Percentiles rank a stretch among this genome's conserved stretches.
Evolutionary conservation across 805 yeast species (phyloP).

Genomic region (Blastobotrys terrestris): DNA sequence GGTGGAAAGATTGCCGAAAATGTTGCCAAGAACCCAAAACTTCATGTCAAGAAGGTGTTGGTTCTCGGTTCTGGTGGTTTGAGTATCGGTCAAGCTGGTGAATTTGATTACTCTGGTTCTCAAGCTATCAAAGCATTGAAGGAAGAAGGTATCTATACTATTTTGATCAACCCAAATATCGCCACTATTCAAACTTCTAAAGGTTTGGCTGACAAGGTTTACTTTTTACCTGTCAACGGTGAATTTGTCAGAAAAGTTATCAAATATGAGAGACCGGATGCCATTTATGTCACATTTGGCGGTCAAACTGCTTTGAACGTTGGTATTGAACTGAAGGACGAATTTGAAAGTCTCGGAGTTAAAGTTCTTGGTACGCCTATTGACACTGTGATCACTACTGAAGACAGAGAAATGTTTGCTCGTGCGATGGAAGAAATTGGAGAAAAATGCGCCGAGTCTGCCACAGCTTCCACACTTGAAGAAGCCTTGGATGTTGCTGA

Average conservation of each 20-base stretch:
- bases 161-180: slow-evolving; percentile 93
- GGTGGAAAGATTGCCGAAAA: slow-evolving; percentile 78
- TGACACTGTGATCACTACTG: slow-evolving; percentile 93
- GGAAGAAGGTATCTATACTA: slow-evolving; percentile 96
- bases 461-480: slow-evolving; percentile 69
- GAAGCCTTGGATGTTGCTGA: slow-evolving; percentile 84
- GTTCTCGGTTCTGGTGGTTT: slow-evolving; percentile 98
- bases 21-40: slow-evolving; percentile 67
- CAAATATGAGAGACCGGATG: slow-evolving; percentile 92
- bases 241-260: slow-evolving; percentile 96
- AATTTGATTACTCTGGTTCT: slow-evolving; percentile 97
- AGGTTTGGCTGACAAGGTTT: slow-evolving; percentile 96
- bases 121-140: slow-evolving; percentile 98
- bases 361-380: slow-evolving; percentile 95
- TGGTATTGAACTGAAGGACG: slow-evolving; percentile 93
- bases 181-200: slow-evolving; percentile 98
- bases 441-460: slow-evolving; percentile 93
- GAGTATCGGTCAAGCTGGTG: slow-evolving; percentile 99
- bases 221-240: slow-evolving; percentile 94
- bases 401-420: slow-evolving; percentile 95
- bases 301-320: slow-evolving; percentile 98
- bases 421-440: slow-evolving; percentile 89
- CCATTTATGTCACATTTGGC: slow-evolving; percentile 95
- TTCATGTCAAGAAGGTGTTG: slow-evolving; percentile 81
- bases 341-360: slow-evolving; percentile 85